Evolutionary conservation across 257 asterid species (phyloP), one percentile per base, ranked within the genome.

Genomic region (Salvia rosmarinus): DNA sequence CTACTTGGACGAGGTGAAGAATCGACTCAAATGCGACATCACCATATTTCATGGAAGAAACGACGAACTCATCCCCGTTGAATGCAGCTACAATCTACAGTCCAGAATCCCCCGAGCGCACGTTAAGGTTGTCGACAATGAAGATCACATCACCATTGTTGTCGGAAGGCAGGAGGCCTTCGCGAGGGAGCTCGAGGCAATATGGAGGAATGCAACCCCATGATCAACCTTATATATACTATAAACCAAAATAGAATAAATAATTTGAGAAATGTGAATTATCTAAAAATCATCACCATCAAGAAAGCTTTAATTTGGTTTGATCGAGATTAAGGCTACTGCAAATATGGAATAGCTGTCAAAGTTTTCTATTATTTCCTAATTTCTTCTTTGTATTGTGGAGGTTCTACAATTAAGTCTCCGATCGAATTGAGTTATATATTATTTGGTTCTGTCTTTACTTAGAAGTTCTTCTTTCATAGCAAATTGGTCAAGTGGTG

Each of bases 131-230:
- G 13, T 95, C 64, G 82, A 88, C 2, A 77, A 86, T 17, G 79
- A 95, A 71, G 99, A 95, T 61, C 99, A 95, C 76, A 88, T 95
- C 34, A 95, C 99, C 74, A 89, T 95, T 0, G 99, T 95, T 40
- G 98, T 95, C 9, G 95, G 99, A 34, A 80, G 99, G 81, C 97
- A 91, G 28, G 28, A 67, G 85, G 82, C 90, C 0, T 95, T 95
- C 50, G 96, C 99, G 1, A 65, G 86, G 71, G 99, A 95, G 77
- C 96, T 95, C 1, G 99, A 95, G 61, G 81, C 64, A 2, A 95
- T 95, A 51, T 95, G 99, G 99, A 75, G 32, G 28, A 88, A 81
- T 62, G 82, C 63, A 57, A 57, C 12, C 16, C 1, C 40, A 13
- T 57, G 63, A 39, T 39, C 12, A 57, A 57, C 28, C 56, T 2